A percentile compares a stretch with the other conserved stretches of the same genome.
These are phyloP conservation scores for Pythium dissotocum DNA, from an alignment of 352 stramenopile genomes.

Conservation along the genomic window DNA sequence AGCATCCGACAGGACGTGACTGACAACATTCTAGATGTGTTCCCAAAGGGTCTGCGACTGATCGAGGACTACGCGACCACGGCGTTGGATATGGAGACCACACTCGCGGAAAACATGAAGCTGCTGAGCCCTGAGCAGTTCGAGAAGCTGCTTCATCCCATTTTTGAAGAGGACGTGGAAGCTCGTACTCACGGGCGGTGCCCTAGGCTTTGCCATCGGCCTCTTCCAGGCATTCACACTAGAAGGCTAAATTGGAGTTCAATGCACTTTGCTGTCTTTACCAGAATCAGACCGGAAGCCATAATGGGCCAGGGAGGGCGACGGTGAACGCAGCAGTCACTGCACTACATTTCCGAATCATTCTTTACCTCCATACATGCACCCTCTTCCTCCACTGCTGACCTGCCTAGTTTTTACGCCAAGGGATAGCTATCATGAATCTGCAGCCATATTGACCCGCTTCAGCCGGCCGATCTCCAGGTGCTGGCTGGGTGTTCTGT, in stretches of 20 bases:
- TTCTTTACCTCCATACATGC: too few species aligned
- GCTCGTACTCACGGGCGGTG: slow-evolving; percentile 95
- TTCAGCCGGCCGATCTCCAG: background rate
- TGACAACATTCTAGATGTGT: slow-evolving; percentile 85
- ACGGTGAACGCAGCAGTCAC: too few species aligned
- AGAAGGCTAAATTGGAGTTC: background rate
- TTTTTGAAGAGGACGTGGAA: slow-evolving; percentile 99
- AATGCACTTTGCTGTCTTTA: too few species aligned
- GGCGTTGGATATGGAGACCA: slow-evolving; percentile 91
- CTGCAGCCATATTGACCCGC: background rate
- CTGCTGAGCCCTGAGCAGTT: slow-evolving; percentile 89
- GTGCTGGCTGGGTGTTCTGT: background rate
- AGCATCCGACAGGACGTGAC: slow-evolving; percentile 90
- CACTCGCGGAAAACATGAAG: slow-evolving; percentile 92
- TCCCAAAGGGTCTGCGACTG: slow-evolving; percentile 84
- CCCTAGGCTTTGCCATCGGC: slow-evolving; percentile 92
- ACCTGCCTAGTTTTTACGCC: too few species aligned
- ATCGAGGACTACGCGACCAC: slow-evolving; percentile 93
- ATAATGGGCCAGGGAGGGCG: too few species aligned
- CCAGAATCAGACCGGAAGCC: too few species aligned
- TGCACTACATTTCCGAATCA: too few species aligned
- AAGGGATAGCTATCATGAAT: too few species aligned
- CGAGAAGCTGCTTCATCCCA: slow-evolving; percentile 95
- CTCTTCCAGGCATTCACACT: slow-evolving; percentile 84
- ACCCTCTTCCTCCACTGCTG: too few species aligned